Evolutionary conservation across 1,139 yeast species (phyloP), one percentile per base, ranked within the genome.

Genomic region (Scheffersomyces cryptocercus): DNA sequence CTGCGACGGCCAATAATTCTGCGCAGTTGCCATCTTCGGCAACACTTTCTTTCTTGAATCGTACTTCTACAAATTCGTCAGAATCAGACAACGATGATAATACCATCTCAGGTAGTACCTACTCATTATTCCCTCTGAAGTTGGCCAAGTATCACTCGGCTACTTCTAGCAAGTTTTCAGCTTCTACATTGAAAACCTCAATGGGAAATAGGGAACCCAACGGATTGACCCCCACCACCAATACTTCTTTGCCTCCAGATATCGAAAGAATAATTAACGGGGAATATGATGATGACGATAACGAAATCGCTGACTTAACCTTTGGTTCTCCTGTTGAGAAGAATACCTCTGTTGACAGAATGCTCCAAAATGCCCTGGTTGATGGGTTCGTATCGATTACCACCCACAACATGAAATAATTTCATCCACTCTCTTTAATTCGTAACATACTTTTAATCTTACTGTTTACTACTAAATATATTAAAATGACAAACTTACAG

Each of bases 1-100:
- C 97, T 1, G 65, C 78, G 3, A 64, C 83, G n/a, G 75, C 82
- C 2, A 81, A 80, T 51, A 75, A 75, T 42, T 50, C 68, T 2
- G 58, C 75, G 5, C 44, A 46, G 5, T 54, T 54, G 5, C 52
- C 54, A 10, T 65, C 76, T 10, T 62, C 60, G 4, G 35, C 35
- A 4, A 33, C 12, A 53, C 68, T 5, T 35, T 51, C 58, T 4
- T 56, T 61, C 12, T 44, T 57, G 8, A 53, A 53, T 13, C 50
- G 60, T 16, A 42, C 52, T 29, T 15, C 14, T 13, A 42, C 51
- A n/a, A 37, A 43, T 16, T 26, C 16, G 9, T 31, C 36, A 9
- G 33, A 24, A 5, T 29, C 36, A 10, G 34, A 40, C 11, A 20
- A 26, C 16, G 44, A 41, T 13, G 41, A 41, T n/a, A 32, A 28